phyloP scores from a whole-genome alignment of 768 basidiomycete genomes.

The Mycena albidolilacea region DNA sequence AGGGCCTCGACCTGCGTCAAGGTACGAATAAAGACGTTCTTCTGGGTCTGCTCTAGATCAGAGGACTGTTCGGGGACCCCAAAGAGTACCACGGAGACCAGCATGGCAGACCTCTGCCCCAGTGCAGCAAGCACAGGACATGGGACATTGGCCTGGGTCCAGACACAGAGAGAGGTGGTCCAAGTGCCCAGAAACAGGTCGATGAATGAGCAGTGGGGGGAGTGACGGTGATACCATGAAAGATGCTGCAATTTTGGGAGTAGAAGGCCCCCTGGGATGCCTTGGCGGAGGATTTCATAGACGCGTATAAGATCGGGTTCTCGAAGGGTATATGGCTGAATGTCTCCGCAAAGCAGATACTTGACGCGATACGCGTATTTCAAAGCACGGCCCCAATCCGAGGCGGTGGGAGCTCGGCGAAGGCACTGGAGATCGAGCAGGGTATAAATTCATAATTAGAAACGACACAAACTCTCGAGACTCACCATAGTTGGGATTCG shows the following conservation, averaged over 20 bases:
- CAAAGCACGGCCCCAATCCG: conserved; percentile 6
- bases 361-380: conserved; percentile 2
- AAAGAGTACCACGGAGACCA: background rate
- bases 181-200: background rate
- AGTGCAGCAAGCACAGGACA: conserved; percentile 2
- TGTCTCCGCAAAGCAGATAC: conserved; percentile 2
- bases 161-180: background rate
- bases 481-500: conserved; percentile 2
- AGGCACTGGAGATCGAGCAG: background rate
- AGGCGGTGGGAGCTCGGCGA: background rate
- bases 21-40: background rate
- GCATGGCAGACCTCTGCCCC: background rate
- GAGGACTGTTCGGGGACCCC: background rate
- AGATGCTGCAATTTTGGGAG: conserved; percentile 7
- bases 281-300: background rate
- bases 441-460: background rate
- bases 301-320: conserved; percentile 3
- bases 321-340: background rate
- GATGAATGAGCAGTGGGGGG: conserved; percentile 15
- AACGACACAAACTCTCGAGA: background rate
- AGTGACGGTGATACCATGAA: background rate
- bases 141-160: background rate
- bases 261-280: background rate
- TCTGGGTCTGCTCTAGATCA: background rate
- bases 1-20: conserved; percentile 13